Evolutionary conservation across 1,284 basidiomycete genomes (phyloP).

Genomic region (Lignosus rhinocerotis): DNA sequence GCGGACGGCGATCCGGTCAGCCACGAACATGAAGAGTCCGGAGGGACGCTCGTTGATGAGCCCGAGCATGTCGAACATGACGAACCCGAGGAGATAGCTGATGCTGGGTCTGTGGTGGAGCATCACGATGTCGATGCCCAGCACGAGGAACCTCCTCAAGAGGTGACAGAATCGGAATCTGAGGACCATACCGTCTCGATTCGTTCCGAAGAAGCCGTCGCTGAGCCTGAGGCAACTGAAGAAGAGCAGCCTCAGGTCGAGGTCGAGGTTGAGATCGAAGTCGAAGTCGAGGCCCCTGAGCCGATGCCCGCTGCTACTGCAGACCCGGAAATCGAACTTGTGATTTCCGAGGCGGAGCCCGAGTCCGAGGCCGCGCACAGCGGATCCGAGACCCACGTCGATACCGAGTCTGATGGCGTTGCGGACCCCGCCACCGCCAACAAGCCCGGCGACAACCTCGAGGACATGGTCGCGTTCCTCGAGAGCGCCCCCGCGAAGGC

Average conservation of each 20-base stretch:
- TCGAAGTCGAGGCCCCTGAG: too few species aligned
- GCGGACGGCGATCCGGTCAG: slow-evolving; percentile 15
- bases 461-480: slow-evolving; percentile 65
- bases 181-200: slow-evolving; percentile 3
- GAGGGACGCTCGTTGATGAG: slow-evolving; percentile 17
- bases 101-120: slow-evolving; percentile 7
- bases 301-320: too few species aligned
- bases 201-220: not conserved
- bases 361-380: slow-evolving; percentile 24
- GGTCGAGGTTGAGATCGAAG: too few species aligned
- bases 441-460: slow-evolving; percentile 46
- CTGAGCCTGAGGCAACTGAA: slow-evolving; percentile 7
- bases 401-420: slow-evolving; percentile 23
- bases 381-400: slow-evolving; percentile 21
- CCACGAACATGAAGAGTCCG: slow-evolving; percentile 23
- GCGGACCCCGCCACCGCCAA: slow-evolving; percentile 22
- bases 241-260: slow-evolving; percentile 8
- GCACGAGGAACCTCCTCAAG: slow-evolving; percentile 4
- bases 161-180: not conserved
- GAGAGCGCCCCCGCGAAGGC: slow-evolving; percentile 36
- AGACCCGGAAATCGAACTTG: too few species aligned
- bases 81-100: slow-evolving; percentile 22
- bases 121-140: not conserved
- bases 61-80: slow-evolving; percentile 18
- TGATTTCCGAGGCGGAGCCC: slow-evolving; percentile 7